Percentiles rank a stretch among this genome's conserved stretches.
phyloP scores from a whole-genome alignment of 129 eudicot genomes.

The Erigeron canadensis region DNA sequence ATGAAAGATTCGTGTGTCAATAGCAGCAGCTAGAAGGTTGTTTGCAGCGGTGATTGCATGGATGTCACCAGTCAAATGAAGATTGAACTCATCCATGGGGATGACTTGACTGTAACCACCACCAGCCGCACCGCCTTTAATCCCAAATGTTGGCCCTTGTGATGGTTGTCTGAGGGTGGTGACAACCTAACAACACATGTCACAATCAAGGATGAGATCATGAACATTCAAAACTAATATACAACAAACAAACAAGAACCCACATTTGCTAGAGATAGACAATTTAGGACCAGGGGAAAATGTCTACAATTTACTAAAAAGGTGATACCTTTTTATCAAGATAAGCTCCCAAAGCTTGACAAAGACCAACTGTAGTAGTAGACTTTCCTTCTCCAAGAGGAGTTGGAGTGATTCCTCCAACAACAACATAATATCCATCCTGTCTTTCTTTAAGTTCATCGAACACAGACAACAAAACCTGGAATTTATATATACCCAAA shows the following conservation, averaged over 20 bases:
- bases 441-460: constrained; percentile 67
- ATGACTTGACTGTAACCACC: constrained; percentile 99
- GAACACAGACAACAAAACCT: constrained; percentile 83
- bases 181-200: constrained; percentile 55
- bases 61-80: constrained; percentile 93
- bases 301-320: background rate
- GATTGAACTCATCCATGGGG: constrained; percentile 99
- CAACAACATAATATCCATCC: constrained; percentile 98
- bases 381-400: constrained; percentile 99
- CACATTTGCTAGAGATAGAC: background rate
- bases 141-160: constrained; percentile 99
- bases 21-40: constrained; percentile 95
- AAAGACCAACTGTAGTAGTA: constrained; percentile 98
- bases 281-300: background rate
- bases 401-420: constrained; percentile 98
- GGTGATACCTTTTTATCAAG: constrained; percentile 83
- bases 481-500: constrained; percentile 16
- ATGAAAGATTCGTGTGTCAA: constrained; percentile 88
- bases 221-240: constrained; percentile 12
- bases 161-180: constrained; percentile 97
- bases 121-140: constrained; percentile 99
- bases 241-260: constrained; percentile 3
- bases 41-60: constrained; percentile 99
- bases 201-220: constrained; percentile 18
- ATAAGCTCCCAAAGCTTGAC: constrained; percentile 97